Percentiles rank a stretch among this genome's conserved stretches.
These are phyloP conservation scores for Yamadazyma mexicana DNA, from an alignment of 1,139 yeast species.

Conservation along the genomic window DNA sequence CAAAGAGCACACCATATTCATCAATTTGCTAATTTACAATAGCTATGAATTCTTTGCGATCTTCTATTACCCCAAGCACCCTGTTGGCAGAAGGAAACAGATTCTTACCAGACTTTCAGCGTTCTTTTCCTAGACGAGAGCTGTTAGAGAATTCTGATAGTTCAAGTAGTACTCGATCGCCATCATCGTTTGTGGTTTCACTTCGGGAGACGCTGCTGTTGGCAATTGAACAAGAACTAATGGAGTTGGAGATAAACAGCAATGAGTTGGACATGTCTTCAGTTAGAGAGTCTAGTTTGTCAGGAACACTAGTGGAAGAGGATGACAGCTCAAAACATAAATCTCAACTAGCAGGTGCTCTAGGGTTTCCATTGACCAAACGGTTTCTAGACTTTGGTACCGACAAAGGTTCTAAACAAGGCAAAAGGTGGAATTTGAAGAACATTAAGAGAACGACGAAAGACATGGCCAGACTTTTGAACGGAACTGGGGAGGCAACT, in stretches of 20 bases:
- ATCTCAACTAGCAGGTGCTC: constrained; percentile 1
- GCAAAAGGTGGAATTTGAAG: not conserved
- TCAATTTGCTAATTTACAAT: not conserved
- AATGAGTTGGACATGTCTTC: not conserved
- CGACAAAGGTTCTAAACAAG: not conserved
- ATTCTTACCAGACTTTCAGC: not conserved
- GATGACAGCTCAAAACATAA: not conserved
- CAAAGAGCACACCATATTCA: not conserved
- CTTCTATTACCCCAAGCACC: not conserved
- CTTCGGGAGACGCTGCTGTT: not conserved
- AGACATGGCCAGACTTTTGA: not conserved
- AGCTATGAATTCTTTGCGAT: not conserved
- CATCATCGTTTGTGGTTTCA: not conserved
- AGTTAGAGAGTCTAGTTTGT: not conserved
- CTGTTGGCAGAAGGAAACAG: not conserved
- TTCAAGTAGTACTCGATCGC: not conserved
- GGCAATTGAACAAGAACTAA: not conserved
- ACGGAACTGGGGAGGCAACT: not conserved
- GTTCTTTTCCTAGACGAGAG: not conserved
- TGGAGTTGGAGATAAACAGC: not conserved
- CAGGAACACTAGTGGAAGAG: not conserved
- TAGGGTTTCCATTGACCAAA: not conserved
- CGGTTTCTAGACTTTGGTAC: not conserved
- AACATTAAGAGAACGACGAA: not conserved
- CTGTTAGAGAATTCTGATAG: too few relatives aligned